Conservation (phyloP, 495 filamentous ascomycete species). For the Xanthoparmelia taractica region DNA sequence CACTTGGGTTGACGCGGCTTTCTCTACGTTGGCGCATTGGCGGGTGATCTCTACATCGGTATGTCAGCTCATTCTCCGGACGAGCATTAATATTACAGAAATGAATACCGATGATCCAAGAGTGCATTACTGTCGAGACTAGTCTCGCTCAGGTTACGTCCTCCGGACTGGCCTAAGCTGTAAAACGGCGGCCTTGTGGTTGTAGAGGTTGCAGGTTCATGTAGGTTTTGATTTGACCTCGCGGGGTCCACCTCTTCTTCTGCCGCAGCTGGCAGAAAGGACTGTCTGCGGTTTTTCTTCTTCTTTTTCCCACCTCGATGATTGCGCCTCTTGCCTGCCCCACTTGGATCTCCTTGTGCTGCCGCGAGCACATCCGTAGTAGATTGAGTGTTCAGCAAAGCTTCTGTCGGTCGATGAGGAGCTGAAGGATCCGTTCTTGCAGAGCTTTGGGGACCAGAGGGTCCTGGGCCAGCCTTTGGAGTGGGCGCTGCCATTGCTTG, state of each 20-base stretch:
- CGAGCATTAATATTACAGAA: neutral
- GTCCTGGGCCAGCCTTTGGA: neutral
- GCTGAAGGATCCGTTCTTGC: neutral
- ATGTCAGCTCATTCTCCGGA: constrained; percentile 3
- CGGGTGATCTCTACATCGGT: constrained; percentile 53
- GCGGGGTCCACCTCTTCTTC: constrained; percentile 35
- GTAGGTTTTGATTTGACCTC: constrained; percentile 28
- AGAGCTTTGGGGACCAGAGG: neutral
- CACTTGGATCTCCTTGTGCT: constrained; percentile 15
- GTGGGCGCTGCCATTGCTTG: constrained; percentile 14
- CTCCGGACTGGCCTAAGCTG: constrained; percentile 39
- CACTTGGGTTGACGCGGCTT: constrained; percentile 40
- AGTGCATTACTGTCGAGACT: constrained; percentile 76
- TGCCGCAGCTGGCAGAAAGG: constrained; percentile 46
- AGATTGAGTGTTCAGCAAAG: constrained; percentile 21
- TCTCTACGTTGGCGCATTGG: constrained; percentile 61
- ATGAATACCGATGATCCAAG: constrained; percentile 65
- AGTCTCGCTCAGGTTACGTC: constrained; percentile 59
- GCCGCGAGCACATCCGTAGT: constrained; percentile 20
- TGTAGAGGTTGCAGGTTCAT: constrained; percentile 28
- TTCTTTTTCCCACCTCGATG: constrained; percentile 49
- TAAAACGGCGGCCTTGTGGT: constrained; percentile 47
- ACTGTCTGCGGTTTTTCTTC: constrained; percentile 54
- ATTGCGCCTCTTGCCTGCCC: constrained; percentile 34
- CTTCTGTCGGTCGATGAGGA: constrained; percentile 21